A percentile compares a stretch with the other conserved stretches of the same genome.
Conservation (phyloP, 805 yeast species). For the Candida anglica region DNA sequence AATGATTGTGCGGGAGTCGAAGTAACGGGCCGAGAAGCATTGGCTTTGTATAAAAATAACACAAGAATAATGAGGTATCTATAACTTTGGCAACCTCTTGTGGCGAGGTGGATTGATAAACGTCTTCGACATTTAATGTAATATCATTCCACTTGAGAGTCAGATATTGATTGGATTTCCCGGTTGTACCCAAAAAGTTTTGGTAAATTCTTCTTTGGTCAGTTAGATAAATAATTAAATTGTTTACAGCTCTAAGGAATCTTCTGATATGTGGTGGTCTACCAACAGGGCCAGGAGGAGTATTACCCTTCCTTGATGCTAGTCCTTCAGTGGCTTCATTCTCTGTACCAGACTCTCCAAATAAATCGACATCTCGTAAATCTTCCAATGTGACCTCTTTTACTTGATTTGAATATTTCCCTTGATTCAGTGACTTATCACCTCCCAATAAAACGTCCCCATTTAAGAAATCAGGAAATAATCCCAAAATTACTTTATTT, state of each 20-base stretch:
- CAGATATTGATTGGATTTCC: too few relatives aligned
- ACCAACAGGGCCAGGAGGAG: constrained; percentile 3
- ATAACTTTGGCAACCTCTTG: constrained; percentile 42
- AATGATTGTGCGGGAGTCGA: constrained; percentile 65
- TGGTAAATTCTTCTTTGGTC: constrained; percentile 49
- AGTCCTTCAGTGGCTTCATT: constrained; percentile 9
- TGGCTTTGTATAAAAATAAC: constrained; percentile 67
- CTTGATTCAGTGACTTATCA: too few relatives aligned
- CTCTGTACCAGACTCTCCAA: constrained; percentile 11
- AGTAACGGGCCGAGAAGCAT: constrained; percentile 79
- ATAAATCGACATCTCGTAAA: neutral
- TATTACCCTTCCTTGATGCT: constrained; percentile 5
- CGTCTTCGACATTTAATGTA: constrained; percentile 37
- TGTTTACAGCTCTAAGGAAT: constrained; percentile 33
- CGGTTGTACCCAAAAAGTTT: constrained; percentile 33
- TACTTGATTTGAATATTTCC: neutral
- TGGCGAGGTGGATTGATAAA: constrained; percentile 22
- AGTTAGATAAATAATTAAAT: constrained; percentile 45
- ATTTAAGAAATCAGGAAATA: constrained; percentile 38
- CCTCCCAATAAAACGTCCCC: too few relatives aligned
- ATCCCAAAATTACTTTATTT: constrained; percentile 26
- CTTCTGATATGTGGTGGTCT: constrained; percentile 12
- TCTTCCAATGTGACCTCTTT: neutral
- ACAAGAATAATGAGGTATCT: constrained; percentile 75
- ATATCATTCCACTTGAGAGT: constrained; percentile 54